A percentile compares a stretch with the other conserved stretches of the same genome.
These are phyloP conservation scores for Hypoxylon perforatum DNA, from an alignment of 495 filamentous ascomycete genomes.

Conservation along the genomic window DNA sequence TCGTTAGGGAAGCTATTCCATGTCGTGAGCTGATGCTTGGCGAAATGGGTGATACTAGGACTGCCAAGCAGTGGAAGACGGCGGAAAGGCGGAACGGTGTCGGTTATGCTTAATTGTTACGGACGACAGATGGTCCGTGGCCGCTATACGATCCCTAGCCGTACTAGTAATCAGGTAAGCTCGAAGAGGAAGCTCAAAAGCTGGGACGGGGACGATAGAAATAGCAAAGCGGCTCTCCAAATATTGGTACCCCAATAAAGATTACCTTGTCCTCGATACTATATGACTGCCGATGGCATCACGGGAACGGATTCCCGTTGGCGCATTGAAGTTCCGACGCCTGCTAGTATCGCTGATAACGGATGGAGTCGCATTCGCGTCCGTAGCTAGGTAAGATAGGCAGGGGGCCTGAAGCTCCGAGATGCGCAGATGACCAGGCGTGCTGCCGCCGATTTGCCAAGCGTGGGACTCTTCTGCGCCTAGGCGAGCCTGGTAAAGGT, in stretches of 20 bases:
- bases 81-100: constrained; percentile 37
- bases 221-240: constrained; percentile 36
- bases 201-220: constrained; percentile 23
- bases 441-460: constrained; percentile 33
- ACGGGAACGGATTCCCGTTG: constrained; percentile 34
- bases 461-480: constrained; percentile 18
- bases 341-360: constrained; percentile 35
- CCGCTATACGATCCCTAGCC: constrained; percentile 17
- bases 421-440: constrained; percentile 37
- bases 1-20: not conserved
- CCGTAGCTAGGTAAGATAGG: constrained; percentile 30
- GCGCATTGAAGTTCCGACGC: constrained; percentile 30
- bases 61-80: constrained; percentile 31
- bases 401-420: constrained; percentile 35
- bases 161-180: constrained; percentile 41
- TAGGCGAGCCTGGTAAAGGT: constrained; percentile 14
- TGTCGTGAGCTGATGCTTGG: constrained; percentile 27
- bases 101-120: constrained; percentile 22
- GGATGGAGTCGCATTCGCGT: constrained; percentile 36
- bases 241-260: constrained; percentile 26
- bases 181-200: constrained; percentile 42
- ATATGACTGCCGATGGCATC: constrained; percentile 38
- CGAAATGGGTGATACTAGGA: constrained; percentile 12
- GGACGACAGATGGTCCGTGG: constrained; percentile 8
- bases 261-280: constrained; percentile 12